Evolutionary conservation across 1,284 basidiomycete species (phyloP).

Genomic region (Melampsora americana): DNA sequence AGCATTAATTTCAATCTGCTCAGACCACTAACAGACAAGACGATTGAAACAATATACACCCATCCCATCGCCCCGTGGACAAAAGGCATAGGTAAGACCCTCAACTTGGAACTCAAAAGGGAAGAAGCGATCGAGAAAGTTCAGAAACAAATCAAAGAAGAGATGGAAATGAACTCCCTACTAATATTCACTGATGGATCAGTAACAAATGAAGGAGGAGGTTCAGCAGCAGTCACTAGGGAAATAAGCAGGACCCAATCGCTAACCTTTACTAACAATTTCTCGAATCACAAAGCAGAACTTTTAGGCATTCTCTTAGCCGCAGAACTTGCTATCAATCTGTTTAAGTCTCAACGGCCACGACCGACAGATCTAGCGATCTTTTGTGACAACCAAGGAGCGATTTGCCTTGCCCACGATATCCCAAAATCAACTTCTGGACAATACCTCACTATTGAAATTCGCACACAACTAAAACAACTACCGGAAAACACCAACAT

Average conservation of each 20-base stretch:
- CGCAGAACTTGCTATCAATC: not conserved
- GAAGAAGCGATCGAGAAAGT: not conserved
- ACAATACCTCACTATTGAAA: not conserved
- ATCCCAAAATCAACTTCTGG: not conserved
- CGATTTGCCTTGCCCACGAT: not conserved
- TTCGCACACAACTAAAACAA: not conserved
- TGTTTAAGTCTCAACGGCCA: not conserved
- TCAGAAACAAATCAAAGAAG: not conserved
- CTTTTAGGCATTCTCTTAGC: too few relatives aligned
- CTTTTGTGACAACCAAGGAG: slow-evolving; percentile 14
- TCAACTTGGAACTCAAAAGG: not conserved
- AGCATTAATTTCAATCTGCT: too few relatives aligned
- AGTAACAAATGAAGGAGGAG: not conserved
- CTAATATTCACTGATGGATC: slow-evolving; percentile 16
- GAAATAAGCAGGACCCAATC: not conserved
- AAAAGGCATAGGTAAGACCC: not conserved
- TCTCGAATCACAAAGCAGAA: slow-evolving; percentile 16
- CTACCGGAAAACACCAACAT: not conserved
- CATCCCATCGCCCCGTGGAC: not conserved
- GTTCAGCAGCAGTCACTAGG: slow-evolving; percentile 1
- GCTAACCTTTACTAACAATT: not conserved
- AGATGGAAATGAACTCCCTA: not conserved
- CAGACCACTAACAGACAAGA: too few relatives aligned
- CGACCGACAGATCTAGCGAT: not conserved
- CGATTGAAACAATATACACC: not conserved